Evolutionary conservation across 2,329 filamentous ascomycete species (phyloP).

Genomic region (Cordyceps javanica): DNA sequence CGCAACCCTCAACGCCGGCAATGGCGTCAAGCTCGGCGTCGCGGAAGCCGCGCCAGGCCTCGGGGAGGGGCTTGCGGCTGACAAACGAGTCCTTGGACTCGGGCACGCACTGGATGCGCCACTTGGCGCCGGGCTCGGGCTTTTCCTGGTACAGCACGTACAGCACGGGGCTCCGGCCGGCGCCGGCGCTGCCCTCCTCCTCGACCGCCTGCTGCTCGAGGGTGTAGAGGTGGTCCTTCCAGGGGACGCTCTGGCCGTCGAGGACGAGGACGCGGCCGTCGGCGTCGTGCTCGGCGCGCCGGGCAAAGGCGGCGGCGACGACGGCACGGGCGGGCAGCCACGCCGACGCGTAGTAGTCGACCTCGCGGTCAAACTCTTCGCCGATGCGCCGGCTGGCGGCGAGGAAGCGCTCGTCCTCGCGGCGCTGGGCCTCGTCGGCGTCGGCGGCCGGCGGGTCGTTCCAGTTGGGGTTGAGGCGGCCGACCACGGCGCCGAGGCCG

Average conservation of each 20-base stretch:
- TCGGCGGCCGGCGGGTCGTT: constrained; percentile 58
- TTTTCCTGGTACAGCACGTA: constrained; percentile 93
- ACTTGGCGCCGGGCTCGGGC: constrained; percentile 68
- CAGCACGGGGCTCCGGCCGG: too few species aligned
- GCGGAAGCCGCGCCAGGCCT: constrained; percentile 84
- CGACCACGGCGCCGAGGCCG: constrained; percentile 76
- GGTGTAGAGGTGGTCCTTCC: constrained; percentile 93
- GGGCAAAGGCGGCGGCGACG: constrained; percentile 69
- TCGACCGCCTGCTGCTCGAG: too few species aligned
- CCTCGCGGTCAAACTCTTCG: constrained; percentile 75
- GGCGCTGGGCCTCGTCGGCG: constrained; percentile 37
- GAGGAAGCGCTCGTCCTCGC: constrained; percentile 76
- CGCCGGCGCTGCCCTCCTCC: constrained; percentile 55
- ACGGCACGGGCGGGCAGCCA: constrained; percentile 86
- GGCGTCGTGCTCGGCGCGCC: constrained; percentile 61
- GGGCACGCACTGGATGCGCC: constrained; percentile 91
- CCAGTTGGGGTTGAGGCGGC: constrained; percentile 72
- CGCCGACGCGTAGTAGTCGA: constrained; percentile 65
- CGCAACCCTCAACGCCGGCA: constrained; percentile 62
- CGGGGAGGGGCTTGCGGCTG: constrained; percentile 85
- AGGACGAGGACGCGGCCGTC: constrained; percentile 78
- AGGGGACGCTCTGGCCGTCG: constrained; percentile 71
- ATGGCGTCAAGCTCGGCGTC: constrained; percentile 78
- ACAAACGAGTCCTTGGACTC: constrained; percentile 79
- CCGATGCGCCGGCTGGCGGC: constrained; percentile 78